Evolutionary conservation across 75 land plant species (phyloP), one percentile per base, ranked within the genome.

Genomic region (Selaginella moellendorffii): DNA sequence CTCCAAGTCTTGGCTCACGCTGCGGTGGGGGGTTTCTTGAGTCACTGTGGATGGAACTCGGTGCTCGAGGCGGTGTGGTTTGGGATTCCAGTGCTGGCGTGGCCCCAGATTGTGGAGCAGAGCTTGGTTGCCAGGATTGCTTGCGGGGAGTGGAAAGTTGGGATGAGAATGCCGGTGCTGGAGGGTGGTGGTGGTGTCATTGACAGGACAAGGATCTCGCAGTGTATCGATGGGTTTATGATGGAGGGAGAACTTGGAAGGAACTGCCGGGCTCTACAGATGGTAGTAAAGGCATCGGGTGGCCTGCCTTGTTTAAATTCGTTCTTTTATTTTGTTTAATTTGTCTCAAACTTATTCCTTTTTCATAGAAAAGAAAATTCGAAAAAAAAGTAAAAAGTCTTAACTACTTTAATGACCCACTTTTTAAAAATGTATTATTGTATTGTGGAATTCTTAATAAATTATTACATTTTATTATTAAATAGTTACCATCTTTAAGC

Each of bases 171-270:
- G 10, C 14, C 46, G 5, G 80, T 69, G 28, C 90, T 81, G 62
- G 90, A 86, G n/a, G n/a, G n/a, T n/a, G 46, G 46, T 36, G 46
- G 46, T 36, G 46, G 14, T 14, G 46, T 36, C 14, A 5, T 36
- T 36, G 46, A 14, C 14, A 5, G 46, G 14, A 14, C 5, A 5
- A 5, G 46, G 46, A 36, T 36, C 14, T 36, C 46, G 5, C 46
- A 36, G 46, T 36, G 46, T 36, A 36, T 36, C 14, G 14, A 36
- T 5, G 46, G 14, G 14, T 14, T 36, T 14, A 36, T 36, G 46
- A 36, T 14, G 14, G 14, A 36, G 5, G 46, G 14, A 36, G 46
- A 36, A 14, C 14, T 36, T 36, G 14, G 14, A 14, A 5, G 46
- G 5, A 36, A 36, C 46, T 36, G 46, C 14, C 14, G 46, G 5